Evolutionary conservation across 768 basidiomycete genomes (phyloP).

Genomic region (Psilocybe cyanescens): DNA sequence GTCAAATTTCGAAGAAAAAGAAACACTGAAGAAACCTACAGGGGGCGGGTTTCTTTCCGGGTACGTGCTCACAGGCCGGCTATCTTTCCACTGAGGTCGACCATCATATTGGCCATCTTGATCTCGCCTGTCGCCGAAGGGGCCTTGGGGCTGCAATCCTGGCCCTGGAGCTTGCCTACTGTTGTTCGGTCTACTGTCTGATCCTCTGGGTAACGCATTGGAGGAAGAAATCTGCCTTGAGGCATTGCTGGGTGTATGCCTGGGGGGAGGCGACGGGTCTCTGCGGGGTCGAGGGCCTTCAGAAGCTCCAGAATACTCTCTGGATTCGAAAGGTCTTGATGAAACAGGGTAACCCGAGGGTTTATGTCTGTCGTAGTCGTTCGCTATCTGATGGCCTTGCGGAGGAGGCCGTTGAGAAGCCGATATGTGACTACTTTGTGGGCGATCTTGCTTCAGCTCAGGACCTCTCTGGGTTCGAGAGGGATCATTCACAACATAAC

Average conservation of each 20-base stretch:
- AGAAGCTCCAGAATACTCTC: background rate
- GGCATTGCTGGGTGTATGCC: background rate
- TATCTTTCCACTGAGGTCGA: constrained; percentile 3
- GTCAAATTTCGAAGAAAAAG: background rate
- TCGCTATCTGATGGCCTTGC: constrained; percentile 29
- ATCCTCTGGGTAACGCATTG: background rate
- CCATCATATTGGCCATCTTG: constrained; percentile 3
- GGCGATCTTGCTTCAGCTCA: constrained; percentile 10
- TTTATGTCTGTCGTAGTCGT: constrained; percentile 23
- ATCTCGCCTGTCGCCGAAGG: constrained; percentile 5
- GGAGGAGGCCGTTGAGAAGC: constrained; percentile 17
- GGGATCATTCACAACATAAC: background rate
- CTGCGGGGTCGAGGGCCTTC: background rate
- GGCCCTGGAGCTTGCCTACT: background rate
- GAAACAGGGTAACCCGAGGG: constrained; percentile 4
- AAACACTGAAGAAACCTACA: constrained; percentile 2
- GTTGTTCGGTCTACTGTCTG: background rate
- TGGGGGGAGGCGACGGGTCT: background rate
- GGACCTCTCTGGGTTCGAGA: background rate
- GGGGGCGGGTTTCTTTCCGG: constrained; percentile 5
- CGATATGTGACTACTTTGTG: constrained; percentile 10
- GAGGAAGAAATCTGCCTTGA: background rate
- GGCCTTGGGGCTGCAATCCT: constrained; percentile 2
- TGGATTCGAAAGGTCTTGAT: constrained; percentile 28
- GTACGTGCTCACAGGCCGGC: constrained; percentile 4